Base-by-base conservation (phyloP, 345 rosid species). In the Sonneratia alba region DNA sequence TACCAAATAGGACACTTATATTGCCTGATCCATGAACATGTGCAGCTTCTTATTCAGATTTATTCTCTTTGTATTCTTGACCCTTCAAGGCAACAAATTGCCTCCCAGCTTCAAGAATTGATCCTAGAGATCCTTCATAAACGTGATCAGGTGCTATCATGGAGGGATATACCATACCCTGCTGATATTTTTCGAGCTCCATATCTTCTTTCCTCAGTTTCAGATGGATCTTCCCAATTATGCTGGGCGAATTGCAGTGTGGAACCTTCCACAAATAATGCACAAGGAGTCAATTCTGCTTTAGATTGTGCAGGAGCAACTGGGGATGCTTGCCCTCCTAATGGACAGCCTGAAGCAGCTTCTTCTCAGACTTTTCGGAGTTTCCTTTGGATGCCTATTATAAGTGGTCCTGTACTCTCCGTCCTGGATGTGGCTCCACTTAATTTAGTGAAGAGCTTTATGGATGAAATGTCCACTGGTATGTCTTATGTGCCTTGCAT, bases 21-120 rank as follows among this genome's bases (percentile, higher is more conserved):
- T 79, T 87, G 84, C 84, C 80, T 92, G 82, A 83, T 90, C 72
- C 85, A 87, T 63, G 99, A 95, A 70, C 99, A 92, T 77, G 82
- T 86, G 53, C 97, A 95, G 72, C 98, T 95, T 77, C 96, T 90
- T 74, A 81, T 95, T 83, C 96, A 95, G 83, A 83, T 88, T 68
- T 85, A 83, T 83, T 90, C 98, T 74, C 89, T 95, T 66, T 87
- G 90, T 72, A 78, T 80, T 72, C 85, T 87, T 69, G 97, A 95
- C 84, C 82, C 85, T 77, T 85, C 96, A 63, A 84, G 89, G 71
- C 88, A 89, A 73, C 77, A 82, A 27, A 79, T 87, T 80, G 93
- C 89, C 47, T 77, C 88, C 37, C 97, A 85, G 78, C 80, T 89
- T 71, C 89, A 86, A 77, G 87, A 82, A 75, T 79, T 95, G 84